Base-by-base conservation (phyloP, 176 grass and related monocot genomes). In the Aegilops bicornis region DNA sequence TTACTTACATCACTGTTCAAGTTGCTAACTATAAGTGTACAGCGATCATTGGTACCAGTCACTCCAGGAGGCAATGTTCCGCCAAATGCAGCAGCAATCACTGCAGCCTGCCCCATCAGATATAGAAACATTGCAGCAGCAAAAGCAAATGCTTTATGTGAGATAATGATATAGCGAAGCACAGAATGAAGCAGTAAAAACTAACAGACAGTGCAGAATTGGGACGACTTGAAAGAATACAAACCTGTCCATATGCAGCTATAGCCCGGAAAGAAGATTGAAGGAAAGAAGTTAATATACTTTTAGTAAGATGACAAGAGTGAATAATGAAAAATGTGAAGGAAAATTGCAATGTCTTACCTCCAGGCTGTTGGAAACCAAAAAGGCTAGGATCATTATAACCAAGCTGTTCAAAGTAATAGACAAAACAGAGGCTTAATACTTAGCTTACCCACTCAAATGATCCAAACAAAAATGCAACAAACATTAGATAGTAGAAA, bases 11-110 rank as follows among this genome's bases (percentile, higher is more conserved):
- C 90, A 83, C 90, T 85, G 85, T 99, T 91, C 87, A 99, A 88
- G 83, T 99, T 99, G 92, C 94, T 99, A 70, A 90, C 89, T 80
- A 99, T 88, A 22, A 99, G 90, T 63, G 94, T 99, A 77, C 94
- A 94, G 56, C 94, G 93, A 74, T 93, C 96, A 88, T 98, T 93
- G 86, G 90, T 86, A 85, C 87, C 96, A 85, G 86, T 89, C 70
- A 95, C 87, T 83, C 91, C 94, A 81, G 85, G 84, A 81, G 94
- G 94, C 83, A 95, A 87, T 24, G 82, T 70, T 82, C 93, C 93
- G 30, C 94, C 87, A 94, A 94, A 99, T 84, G 94, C 97, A 91
- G 94, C 92, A 12, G 87, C 92, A 63, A 92, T 80, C 90, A 92
- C 90, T 67, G 91, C 87, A 83, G 87, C 91, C 76, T 90, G 92